Evolutionary conservation across 164 flowering plant species (phyloP).

Genomic region (Liriodendron chinense): DNA sequence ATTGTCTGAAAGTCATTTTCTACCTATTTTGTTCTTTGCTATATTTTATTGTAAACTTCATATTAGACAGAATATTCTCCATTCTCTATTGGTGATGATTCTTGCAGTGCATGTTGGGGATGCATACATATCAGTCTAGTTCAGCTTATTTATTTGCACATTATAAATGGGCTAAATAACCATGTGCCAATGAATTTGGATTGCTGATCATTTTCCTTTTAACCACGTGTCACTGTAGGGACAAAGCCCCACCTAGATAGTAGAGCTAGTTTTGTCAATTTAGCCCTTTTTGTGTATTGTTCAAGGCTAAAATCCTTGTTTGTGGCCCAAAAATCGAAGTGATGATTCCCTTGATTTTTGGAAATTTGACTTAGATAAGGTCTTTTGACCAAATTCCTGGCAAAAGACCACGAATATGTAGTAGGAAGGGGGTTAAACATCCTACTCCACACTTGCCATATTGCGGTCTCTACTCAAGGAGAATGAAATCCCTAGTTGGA

Average conservation of each 20-base stretch:
- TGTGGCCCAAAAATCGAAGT: too few relatives aligned
- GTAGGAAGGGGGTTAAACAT: conserved; percentile 11
- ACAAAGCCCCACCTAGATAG: too few relatives aligned
- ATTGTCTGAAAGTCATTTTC: background rate
- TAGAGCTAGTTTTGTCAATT: too few relatives aligned
- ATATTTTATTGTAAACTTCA: background rate
- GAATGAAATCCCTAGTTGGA: background rate
- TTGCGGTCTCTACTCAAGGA: conserved; percentile 17
- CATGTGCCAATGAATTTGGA: too few relatives aligned
- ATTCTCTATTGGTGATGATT: background rate
- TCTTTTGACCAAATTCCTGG: too few relatives aligned
- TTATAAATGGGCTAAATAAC: background rate
- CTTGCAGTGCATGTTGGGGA: background rate
- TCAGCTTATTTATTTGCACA: background rate
- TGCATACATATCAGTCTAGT: background rate
- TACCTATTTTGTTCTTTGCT: background rate
- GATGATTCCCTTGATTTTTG: too few relatives aligned
- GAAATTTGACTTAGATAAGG: too few relatives aligned
- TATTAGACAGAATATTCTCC: background rate
- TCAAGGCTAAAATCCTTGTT: too few relatives aligned
- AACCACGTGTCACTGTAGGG: too few relatives aligned
- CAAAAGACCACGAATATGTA: too few relatives aligned
- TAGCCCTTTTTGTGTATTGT: too few relatives aligned
- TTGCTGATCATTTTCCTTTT: too few relatives aligned
- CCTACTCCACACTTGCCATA: conserved; percentile 5